Conservation (phyloP, 2,329 filamentous ascomycete genomes). For the Clathrospora elynae region DNA sequence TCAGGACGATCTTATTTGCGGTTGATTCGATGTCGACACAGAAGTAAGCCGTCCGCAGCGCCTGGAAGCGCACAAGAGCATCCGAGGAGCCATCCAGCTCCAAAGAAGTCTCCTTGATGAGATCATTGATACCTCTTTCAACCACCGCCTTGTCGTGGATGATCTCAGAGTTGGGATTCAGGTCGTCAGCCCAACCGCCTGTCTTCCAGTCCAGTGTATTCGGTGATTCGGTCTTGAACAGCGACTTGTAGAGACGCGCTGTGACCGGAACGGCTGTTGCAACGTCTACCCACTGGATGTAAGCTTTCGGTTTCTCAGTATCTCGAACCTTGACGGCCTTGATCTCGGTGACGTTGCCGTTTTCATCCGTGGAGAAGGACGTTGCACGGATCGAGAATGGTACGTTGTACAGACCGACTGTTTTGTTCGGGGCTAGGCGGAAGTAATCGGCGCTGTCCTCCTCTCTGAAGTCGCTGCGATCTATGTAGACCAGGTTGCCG, state of each 20-base stretch:
- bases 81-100: conserved; percentile 44
- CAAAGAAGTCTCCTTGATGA: conserved; percentile 63
- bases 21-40: conserved; percentile 75
- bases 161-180: conserved; percentile 83
- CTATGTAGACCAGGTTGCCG: conserved; percentile 82
- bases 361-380: conserved; percentile 69
- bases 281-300: conserved; percentile 86
- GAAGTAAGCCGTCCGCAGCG: conserved; percentile 86
- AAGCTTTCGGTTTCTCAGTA: conserved; percentile 68
- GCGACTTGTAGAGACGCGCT: conserved; percentile 75
- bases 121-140: conserved; percentile 81
- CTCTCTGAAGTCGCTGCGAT: conserved; percentile 77
- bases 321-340: conserved; percentile 69
- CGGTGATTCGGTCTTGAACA: conserved; percentile 88
- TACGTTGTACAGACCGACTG: conserved; percentile 73
- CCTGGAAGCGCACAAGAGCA: conserved; percentile 80
- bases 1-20: conserved; percentile 78
- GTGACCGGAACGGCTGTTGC: conserved; percentile 65
- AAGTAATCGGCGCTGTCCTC: conserved; percentile 75
- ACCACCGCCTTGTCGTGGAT: conserved; percentile 79
- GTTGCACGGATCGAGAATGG: conserved; percentile 72
- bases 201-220: conserved; percentile 68
- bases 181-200: conserved; percentile 80
- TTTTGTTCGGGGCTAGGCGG: conserved; percentile 75
- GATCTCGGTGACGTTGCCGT: conserved; percentile 69